Evolutionary conservation across 2,329 filamentous ascomycete genomes (phyloP).

Genomic region (Monilinia laxa): DNA sequence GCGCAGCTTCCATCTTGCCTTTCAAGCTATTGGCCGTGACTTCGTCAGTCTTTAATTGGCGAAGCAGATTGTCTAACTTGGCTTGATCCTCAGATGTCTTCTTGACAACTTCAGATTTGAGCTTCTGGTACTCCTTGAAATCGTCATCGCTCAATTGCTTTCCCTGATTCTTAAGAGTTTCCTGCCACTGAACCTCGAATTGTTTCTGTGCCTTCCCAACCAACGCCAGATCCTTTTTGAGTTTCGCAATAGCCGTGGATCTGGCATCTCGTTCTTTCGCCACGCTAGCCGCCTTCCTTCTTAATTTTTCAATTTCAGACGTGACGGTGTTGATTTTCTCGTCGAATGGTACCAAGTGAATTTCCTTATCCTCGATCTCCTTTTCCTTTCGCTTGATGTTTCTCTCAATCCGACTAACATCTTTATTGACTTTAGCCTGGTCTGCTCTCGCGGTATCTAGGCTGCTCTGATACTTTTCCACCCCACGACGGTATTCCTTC

Average conservation of each 20-base stretch:
- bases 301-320: slow-evolving; percentile 66
- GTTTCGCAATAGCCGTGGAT: slow-evolving; percentile 64
- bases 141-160: slow-evolving; percentile 82
- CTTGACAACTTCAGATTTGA: slow-evolving; percentile 82
- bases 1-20: slow-evolving; percentile 78
- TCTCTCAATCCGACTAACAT: slow-evolving; percentile 79
- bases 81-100: slow-evolving; percentile 78
- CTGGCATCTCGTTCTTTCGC: slow-evolving; percentile 75
- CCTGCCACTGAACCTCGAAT: slow-evolving; percentile 85
- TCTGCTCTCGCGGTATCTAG: slow-evolving; percentile 81
- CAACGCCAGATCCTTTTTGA: slow-evolving; percentile 74
- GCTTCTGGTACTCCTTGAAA: slow-evolving; percentile 81
- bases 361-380: slow-evolving; percentile 82
- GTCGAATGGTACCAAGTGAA: slow-evolving; percentile 81
- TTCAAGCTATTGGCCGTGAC: slow-evolving; percentile 87
- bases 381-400: slow-evolving; percentile 83
- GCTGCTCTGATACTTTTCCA: slow-evolving; percentile 77
- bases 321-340: slow-evolving; percentile 84
- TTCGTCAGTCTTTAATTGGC: slow-evolving; percentile 87
- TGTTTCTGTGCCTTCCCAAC: slow-evolving; percentile 89
- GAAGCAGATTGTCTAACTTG: slow-evolving; percentile 80
- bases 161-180: slow-evolving; percentile 81
- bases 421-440: slow-evolving; percentile 73
- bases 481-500: slow-evolving; percentile 84
- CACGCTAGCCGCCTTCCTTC: slow-evolving; percentile 67